Evolutionary conservation across 768 basidiomycete species (phyloP), one percentile per base, ranked within the genome.

Genomic region (Kwoniella bestiolae): DNA sequence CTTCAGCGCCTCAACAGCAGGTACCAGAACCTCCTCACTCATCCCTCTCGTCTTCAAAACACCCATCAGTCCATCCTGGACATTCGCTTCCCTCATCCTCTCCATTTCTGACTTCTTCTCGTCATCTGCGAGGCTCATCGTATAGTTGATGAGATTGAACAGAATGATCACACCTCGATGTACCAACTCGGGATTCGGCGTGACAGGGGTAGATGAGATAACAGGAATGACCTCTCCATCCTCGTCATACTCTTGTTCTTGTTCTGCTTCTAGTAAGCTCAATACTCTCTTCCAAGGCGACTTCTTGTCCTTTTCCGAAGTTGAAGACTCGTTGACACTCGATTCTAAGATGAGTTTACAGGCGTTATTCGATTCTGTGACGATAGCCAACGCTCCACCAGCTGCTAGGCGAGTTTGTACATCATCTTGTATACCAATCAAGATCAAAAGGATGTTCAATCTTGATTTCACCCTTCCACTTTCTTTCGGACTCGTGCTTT

Each of bases 361-460:
- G 11, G 87, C 87, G 31, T 82, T 82, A 1, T 85, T 83, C 6
- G 88, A 86, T 26, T 85, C 83, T 1, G 90, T 89, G 60, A 99
- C 81, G 29, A 88, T 89, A 4, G 95, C 93, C 44, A 97, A 83
- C 2, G 93, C 91, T 18, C 94, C 95, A 0, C 91, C 88, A 1
- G 94, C 92, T n/a, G 95, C 95, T 16, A 91, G 79, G 34, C 90
- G 86, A 2, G 95, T 99, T 6, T 87, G 86, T 8, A 88, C 56
- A 82, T 99, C 96, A 26, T 93, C 89, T 14, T n/a, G n/a, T n/a
- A 92, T 87, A 68, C 94, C 90, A 2, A 91, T 89, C 49, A 99
- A 82, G 4, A 94, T 93, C 44, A 95, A 79, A 23, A 98, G 80
- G 38, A 97, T 83, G 65, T 92, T 90, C 1, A 98, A 82, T 79